Evolutionary conservation across 139 green algal species (phyloP), one percentile per base, ranked within the genome.

Genomic region (Tetradesmus lagerheimii): DNA sequence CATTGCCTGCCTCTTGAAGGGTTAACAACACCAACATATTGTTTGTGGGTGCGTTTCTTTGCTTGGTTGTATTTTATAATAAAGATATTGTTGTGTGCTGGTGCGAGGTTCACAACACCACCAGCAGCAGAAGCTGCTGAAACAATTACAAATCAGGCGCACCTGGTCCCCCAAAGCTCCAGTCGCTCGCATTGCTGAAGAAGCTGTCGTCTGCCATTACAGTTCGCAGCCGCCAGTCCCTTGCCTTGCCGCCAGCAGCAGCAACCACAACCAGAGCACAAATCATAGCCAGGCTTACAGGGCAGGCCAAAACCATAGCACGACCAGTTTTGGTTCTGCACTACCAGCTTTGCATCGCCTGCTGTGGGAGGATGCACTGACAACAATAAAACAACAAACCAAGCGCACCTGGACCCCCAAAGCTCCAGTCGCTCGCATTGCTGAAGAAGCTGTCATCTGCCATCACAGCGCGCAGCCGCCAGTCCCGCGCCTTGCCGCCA

Each of bases 361-460:
- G 43, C 43, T 8, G 43, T 8, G 5, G 4, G 5, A 50, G 43
- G 43, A 50, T n/a, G 43, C 43, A 8, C 43, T 8, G 5, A 4
- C 43, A 34, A 35, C 1, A 35, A 2, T 37, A 38, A 77, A n/a
- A 12, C 34, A 82, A 45, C 76, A 82, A 20, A 27, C 14, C 50
- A 27, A 14, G 2, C 80, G 25, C 43, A 87, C 87, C 78, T 76
- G 87, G 38, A 14, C 38, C 78, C 2, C 87, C 87, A 74, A 91
- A 87, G 29, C 57, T 83, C 88, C 88, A 91, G 35, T 89, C 81
- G 0, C 18, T 37, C 18, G 87, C 87, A 66, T 82, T 82, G 16
- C 47, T 84, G 34, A 88, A 91, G 79, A 88, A 91, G n/a, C 57
- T 83, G 64, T 83, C 31, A 31, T 91, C 87, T 15, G 79, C 87